These are phyloP conservation scores for Pyropia yezoensis DNA, from an alignment of 23 red algal genomes.

Conservation along the genomic window DNA sequence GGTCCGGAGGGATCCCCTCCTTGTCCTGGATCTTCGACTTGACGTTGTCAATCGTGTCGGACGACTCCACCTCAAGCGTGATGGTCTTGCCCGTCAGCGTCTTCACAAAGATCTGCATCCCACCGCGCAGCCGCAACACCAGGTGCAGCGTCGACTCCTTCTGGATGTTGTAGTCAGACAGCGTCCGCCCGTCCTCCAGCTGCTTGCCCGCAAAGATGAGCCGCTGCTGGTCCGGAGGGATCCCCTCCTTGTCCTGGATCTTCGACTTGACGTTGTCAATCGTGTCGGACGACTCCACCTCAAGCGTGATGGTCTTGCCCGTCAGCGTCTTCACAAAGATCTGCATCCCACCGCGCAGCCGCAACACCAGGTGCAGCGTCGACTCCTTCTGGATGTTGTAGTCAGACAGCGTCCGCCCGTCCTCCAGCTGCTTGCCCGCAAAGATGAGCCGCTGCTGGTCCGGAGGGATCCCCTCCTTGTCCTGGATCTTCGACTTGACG, in stretches of 20 bases:
- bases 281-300: conserved; percentile 95
- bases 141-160: conserved; percentile 97
- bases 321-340: conserved; percentile 98
- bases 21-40: conserved; percentile 99
- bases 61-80: conserved; percentile 93
- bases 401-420: conserved; percentile 85
- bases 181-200: conserved; percentile 93
- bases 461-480: conserved; percentile 98
- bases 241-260: conserved; percentile 99
- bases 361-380: conserved; percentile 83
- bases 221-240: conserved; percentile 95
- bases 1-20: conserved; percentile 93
- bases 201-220: conserved; percentile 98
- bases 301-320: conserved; percentile 95
- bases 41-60: conserved; percentile 97
- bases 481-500: conserved; percentile 98
- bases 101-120: conserved; percentile 98
- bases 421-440: conserved; percentile 93
- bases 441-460: conserved; percentile 99
- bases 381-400: conserved; percentile 99
- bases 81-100: conserved; percentile 97
- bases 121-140: conserved; percentile 81
- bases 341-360: conserved; percentile 84
- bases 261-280: conserved; percentile 98
- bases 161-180: conserved; percentile 97